phyloP scores from a whole-genome alignment of 768 basidiomycete genomes.

The Mycena belliarum region DNA sequence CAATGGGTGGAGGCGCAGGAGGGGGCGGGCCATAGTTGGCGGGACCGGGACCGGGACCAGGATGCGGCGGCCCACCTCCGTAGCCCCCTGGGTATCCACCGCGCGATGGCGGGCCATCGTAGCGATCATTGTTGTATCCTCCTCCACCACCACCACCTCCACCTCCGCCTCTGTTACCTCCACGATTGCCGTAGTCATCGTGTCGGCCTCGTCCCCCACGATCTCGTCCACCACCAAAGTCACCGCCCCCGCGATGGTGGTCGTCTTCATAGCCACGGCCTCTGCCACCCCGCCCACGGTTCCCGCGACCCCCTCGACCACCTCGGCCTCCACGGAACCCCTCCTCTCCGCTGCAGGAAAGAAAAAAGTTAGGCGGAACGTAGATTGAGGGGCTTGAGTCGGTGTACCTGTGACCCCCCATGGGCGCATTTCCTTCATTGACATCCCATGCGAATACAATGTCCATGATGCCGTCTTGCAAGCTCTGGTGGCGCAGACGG shows the following conservation, averaged over 20 bases:
- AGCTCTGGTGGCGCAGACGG: conserved; percentile 71
- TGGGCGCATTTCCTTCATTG: conserved; percentile 51
- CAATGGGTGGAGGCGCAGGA: conserved; percentile 27
- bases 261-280: conserved; percentile 42
- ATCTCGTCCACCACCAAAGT: conserved; percentile 29
- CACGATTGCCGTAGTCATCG: conserved; percentile 40
- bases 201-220: conserved; percentile 38
- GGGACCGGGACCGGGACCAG: conserved; percentile 19
- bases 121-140: conserved; percentile 44
- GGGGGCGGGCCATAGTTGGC: conserved; percentile 33
- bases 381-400: background rate
- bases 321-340: conserved; percentile 35
- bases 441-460: conserved; percentile 86
- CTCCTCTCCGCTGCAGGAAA: conserved; percentile 29
- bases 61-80: background rate
- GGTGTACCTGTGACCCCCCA: conserved; percentile 31
- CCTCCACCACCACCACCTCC: conserved; percentile 38
- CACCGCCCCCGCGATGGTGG: conserved; percentile 27
- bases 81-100: conserved; percentile 24
- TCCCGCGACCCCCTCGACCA: conserved; percentile 25
- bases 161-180: conserved; percentile 26
- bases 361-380: background rate
- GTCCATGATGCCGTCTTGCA: conserved; percentile 88
- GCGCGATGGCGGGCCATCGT: conserved; percentile 38
- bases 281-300: conserved; percentile 41